Conservation (phyloP, 2,329 filamentous ascomycete species). For the Botrytis deweyae region DNA sequence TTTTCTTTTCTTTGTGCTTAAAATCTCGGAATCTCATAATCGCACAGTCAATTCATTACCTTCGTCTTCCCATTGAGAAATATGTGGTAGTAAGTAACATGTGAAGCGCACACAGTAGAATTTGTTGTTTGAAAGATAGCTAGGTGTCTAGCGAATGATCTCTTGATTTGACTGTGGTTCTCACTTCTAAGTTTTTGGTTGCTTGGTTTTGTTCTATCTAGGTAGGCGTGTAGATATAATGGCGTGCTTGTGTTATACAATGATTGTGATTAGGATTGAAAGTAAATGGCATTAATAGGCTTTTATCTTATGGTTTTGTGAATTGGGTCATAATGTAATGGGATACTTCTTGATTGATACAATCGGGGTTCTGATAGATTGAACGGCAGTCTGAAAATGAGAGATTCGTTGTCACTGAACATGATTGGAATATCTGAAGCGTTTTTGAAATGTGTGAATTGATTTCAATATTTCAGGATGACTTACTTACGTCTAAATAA, state of each 20-base stretch:
- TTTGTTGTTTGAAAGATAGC: background rate
- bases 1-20: too few relatives aligned
- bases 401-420: background rate
- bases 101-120: fast-evolving
- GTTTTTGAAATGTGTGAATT: background rate
- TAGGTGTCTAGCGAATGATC: background rate
- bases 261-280: fast-evolving
- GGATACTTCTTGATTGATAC: background rate
- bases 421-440: background rate
- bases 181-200: background rate
- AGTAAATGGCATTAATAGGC: background rate
- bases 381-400: background rate
- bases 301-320: background rate
- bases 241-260: background rate
- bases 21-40: too few relatives aligned
- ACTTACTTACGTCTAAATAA: background rate
- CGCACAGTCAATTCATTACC: too few relatives aligned
- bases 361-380: background rate
- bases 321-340: background rate
- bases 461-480: background rate
- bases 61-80: too few relatives aligned
- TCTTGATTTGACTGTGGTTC: background rate
- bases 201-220: background rate
- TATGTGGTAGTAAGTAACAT: background rate
- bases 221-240: background rate